Evolutionary conservation across 192 early-diverging fungal species (phyloP).

Genomic region (Podila minutissima): DNA sequence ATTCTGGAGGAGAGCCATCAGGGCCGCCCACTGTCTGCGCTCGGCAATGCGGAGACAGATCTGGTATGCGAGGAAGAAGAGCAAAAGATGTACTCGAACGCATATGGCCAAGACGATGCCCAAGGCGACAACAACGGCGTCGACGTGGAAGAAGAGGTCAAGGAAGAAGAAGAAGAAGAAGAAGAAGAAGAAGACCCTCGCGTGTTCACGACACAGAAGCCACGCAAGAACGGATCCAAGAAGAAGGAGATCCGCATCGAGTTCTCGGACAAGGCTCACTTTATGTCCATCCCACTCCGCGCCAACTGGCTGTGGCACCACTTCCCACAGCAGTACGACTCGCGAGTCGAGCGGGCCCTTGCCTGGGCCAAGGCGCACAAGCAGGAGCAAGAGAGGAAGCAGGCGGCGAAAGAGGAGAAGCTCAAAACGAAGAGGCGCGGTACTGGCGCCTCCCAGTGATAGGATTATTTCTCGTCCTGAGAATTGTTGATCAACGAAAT

Average conservation of each 20-base stretch:
- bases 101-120: neutral
- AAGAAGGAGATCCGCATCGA: slow-evolving; percentile 53
- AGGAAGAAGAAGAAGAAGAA: neutral
- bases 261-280: slow-evolving; percentile 41
- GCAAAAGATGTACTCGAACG: neutral
- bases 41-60: neutral
- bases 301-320: slow-evolving; percentile 57
- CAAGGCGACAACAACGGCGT: neutral
- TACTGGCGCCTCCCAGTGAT: neutral
- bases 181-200: slow-evolving; percentile 1
- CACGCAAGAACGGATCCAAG: slow-evolving; percentile 36
- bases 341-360: slow-evolving; percentile 32
- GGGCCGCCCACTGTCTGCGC: neutral
- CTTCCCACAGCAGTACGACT: slow-evolving; percentile 57
- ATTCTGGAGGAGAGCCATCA: slow-evolving; percentile 16
- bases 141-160: neutral
- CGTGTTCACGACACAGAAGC: slow-evolving; percentile 29
- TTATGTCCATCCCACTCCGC: slow-evolving; percentile 45
- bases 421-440: neutral
- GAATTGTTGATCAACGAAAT: neutral
- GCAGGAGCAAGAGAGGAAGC: slow-evolving; percentile 17
- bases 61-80: neutral
- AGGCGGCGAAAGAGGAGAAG: neutral
- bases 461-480: neutral
- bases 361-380: slow-evolving; percentile 41